Evolutionary conservation across 176 grass and related monocot genomes (phyloP).

Genomic region (Olyra latifolia): DNA sequence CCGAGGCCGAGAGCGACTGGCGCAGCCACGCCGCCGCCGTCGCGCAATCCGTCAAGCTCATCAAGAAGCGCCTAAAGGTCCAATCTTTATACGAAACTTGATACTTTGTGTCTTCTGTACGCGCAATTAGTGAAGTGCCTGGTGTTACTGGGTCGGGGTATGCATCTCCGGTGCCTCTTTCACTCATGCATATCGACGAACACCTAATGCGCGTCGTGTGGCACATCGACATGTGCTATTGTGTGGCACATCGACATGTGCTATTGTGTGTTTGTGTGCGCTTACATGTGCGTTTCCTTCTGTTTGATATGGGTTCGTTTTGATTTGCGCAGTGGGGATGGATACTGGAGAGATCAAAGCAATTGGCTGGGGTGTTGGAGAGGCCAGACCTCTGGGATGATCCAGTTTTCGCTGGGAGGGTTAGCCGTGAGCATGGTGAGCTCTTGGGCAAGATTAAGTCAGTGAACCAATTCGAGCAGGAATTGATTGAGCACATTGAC

Average conservation of each 20-base stretch:
- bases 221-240: neutral
- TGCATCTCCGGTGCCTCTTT: neutral
- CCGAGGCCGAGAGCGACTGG: constrained; percentile 82
- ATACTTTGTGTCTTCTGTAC: neutral
- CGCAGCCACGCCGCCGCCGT: constrained; percentile 88
- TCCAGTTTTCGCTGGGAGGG: constrained; percentile 70
- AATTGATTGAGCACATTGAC: constrained; percentile 89
- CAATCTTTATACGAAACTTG: neutral
- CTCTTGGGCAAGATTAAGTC: constrained; percentile 82
- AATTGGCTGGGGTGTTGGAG: constrained; percentile 66
- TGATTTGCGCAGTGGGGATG: constrained; percentile 66
- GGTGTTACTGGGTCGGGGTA: neutral
- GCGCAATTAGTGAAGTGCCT: neutral
- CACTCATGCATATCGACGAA: constrained; percentile 24
- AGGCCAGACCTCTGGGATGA: constrained; percentile 92
- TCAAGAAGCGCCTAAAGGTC: constrained; percentile 95
- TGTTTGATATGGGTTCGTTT: constrained; percentile 12
- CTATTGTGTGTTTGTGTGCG: neutral
- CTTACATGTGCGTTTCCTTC: neutral
- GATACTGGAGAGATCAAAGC: constrained; percentile 64
- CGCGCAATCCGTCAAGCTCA: constrained; percentile 78
- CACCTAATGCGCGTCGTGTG: neutral
- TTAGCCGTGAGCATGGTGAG: constrained; percentile 87
- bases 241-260: neutral
- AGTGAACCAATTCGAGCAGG: constrained; percentile 70